Evolutionary conservation across 1,139 yeast genomes (phyloP).

Genomic region (Pichia sp.): DNA sequence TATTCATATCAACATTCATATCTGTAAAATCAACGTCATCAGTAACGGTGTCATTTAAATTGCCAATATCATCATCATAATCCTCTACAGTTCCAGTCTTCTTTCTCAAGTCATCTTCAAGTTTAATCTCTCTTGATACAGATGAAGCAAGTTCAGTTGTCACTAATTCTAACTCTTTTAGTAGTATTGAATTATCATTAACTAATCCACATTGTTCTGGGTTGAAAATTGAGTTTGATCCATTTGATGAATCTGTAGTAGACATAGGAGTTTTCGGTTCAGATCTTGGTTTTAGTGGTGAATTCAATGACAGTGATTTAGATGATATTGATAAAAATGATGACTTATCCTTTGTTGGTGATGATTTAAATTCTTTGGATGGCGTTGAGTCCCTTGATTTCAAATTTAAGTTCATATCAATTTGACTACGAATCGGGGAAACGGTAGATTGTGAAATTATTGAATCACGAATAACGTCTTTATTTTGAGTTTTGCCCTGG

Average conservation of each 20-base stretch:
- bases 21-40: slow-evolving; percentile 16
- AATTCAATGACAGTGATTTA: background rate
- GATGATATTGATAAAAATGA: background rate
- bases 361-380: background rate
- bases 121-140: slow-evolving; percentile 54
- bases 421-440: slow-evolving; percentile 1
- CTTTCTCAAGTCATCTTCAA: slow-evolving; percentile 41
- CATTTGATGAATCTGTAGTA: background rate
- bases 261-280: slow-evolving; percentile 15
- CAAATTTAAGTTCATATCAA: slow-evolving; percentile 8
- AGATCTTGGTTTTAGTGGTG: slow-evolving; percentile 2
- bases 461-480: background rate
- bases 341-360: background rate
- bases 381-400: slow-evolving; percentile 7
- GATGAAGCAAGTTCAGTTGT: slow-evolving; percentile 69
- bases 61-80: too few relatives aligned
- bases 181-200: slow-evolving; percentile 50
- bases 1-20: background rate
- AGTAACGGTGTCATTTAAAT: slow-evolving; percentile 12
- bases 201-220: slow-evolving; percentile 59
- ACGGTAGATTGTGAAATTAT: slow-evolving; percentile 1
- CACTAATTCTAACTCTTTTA: slow-evolving; percentile 59
- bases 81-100: background rate
- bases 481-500: background rate
- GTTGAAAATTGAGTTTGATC: slow-evolving; percentile 7